Evolutionary conservation across 352 stramenopile species (phyloP), one percentile per base, ranked within the genome.

Genomic region (Phytophthora pluvialis): DNA sequence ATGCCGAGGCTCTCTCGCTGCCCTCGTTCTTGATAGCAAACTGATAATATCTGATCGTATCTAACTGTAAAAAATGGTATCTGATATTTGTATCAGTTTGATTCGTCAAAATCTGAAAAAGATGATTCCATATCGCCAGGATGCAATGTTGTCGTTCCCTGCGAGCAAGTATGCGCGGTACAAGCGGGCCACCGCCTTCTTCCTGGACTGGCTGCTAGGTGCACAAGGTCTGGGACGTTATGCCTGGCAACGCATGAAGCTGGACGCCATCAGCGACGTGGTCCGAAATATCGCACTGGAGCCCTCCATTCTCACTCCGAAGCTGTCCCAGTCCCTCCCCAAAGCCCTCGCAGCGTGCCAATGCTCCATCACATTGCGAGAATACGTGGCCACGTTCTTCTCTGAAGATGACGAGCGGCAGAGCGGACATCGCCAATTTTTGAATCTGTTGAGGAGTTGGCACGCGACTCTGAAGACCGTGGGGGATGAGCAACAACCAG

Each of bases 321-420:
- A 46, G 31, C 44, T 72, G 18, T 62, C 65, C 33, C 44, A 33
- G 7, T 35, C 54, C 16, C 55, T 74, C 5, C 53, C 54, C 35
- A 66, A 66, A 32, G 61, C 67, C 21, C 61, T 75, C 15, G 55
- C 54, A 1, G 50, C 61, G 26, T 75, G 61, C 15, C 61, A 64
- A 26, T 58, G 48, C 18, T 52, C 54, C 25, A 64, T 71, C 61
- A 67, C 67, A 7, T 46, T 75, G 10, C 49, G 55, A 3, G 38
- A 75, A 44, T 51, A 61, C 47, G 55, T 68, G 11, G 39, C 61
- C 15, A 21, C 12, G 11, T 65, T 68, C 67, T 75, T 68, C 21
- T 7, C 56, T 13, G 42, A 50, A 2, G 39, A 60, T 15, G 45
- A 64, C 12, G 15, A 5, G 29, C 39, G 9, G 1, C 60, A 64